Evolutionary conservation across 108 stramenopile species (phyloP), one percentile per base, ranked within the genome.

Genomic region (Conticribra guillardii): DNA sequence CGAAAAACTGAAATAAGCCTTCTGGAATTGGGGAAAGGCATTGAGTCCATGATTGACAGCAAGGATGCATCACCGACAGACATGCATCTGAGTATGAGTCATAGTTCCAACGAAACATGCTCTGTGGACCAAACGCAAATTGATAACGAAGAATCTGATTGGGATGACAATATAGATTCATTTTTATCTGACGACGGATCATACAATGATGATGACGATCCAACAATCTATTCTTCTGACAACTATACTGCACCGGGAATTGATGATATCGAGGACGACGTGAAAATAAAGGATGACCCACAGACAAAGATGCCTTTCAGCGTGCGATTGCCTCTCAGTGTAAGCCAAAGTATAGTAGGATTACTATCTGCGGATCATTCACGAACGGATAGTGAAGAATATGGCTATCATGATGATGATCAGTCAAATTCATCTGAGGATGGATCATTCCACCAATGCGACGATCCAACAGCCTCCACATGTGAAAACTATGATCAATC

Each of bases 401-500:
- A 16, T 22, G 37, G 41, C 18, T 60, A 32, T 37, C 17, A 8
- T 44, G 21, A 60, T 23, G 59, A 37, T 41, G 61, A 76, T 3
- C 45, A 63, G 11, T 54, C 49, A 44, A 26, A 17, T 53, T 52
- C 61, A 33, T 0, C 22, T 19, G 67, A 49, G 16, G 53, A 63
- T n/a, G 28, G 60, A 54, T 54, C 54, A 28, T 47, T 55, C 3
- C 45, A 54, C 19, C 22, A 51, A 0, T 29, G 41, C 45, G 66
- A 67, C 45, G 66, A 67, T 29, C 34, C 17, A 33, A 65, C 64
- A 0, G 51, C 50, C n/a, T 34, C 50, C 31, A 55, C 41, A 19
- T 46, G 11, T 67, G 54, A 55, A 22, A 11, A 11, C 5, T 18
- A 47, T n/a, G n/a, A n/a, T n/a, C n/a, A n/a, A n/a, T n/a, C n/a